Evolutionary conservation across 2,329 filamentous ascomycete genomes (phyloP).

Genomic region (Pseudogymnoascus sp.): DNA sequence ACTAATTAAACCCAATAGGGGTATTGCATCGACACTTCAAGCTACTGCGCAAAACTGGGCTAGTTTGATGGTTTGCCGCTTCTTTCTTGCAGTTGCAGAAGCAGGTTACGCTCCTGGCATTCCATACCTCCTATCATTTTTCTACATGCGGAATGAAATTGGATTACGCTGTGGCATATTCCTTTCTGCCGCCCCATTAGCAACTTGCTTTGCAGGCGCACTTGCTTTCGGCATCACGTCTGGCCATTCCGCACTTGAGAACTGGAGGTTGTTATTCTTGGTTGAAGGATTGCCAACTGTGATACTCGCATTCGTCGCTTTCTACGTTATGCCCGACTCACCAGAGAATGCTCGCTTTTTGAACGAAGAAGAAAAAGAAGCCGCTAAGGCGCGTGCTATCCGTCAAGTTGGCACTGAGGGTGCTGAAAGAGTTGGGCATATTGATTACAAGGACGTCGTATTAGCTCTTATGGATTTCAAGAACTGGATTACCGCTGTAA

Average conservation of each 20-base stretch:
- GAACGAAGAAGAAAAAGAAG: constrained; percentile 34
- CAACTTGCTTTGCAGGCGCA: constrained; percentile 63
- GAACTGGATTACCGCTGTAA: constrained; percentile 40
- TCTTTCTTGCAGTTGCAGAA: constrained; percentile 38
- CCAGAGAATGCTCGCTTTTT: constrained; percentile 46
- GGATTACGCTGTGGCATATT: constrained; percentile 66
- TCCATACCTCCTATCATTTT: constrained; percentile 39
- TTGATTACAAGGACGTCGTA: constrained; percentile 42
- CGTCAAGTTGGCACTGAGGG: constrained; percentile 45
- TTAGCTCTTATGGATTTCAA: constrained; percentile 41
- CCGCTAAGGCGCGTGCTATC: constrained; percentile 47
- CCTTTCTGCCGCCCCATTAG: constrained; percentile 56
- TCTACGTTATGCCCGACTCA: constrained; percentile 46
- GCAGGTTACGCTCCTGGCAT: constrained; percentile 38
- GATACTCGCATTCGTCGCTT: constrained; percentile 46
- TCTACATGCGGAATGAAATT: constrained; percentile 50
- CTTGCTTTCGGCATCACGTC: constrained; percentile 63
- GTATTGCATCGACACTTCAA: constrained; percentile 27
- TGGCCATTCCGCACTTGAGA: constrained; percentile 47
- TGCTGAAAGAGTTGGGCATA: constrained; percentile 39
- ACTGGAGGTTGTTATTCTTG: constrained; percentile 59
- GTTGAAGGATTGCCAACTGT: constrained; percentile 58
- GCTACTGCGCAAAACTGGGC: constrained; percentile 30
- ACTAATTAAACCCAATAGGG: constrained; percentile 10
- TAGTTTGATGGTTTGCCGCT: constrained; percentile 34